A percentile compares a stretch with the other conserved stretches of the same genome.
Evolutionary conservation across 2,329 filamentous ascomycete genomes (phyloP).

Genomic region (Ophiosphaerella herpotricha): DNA sequence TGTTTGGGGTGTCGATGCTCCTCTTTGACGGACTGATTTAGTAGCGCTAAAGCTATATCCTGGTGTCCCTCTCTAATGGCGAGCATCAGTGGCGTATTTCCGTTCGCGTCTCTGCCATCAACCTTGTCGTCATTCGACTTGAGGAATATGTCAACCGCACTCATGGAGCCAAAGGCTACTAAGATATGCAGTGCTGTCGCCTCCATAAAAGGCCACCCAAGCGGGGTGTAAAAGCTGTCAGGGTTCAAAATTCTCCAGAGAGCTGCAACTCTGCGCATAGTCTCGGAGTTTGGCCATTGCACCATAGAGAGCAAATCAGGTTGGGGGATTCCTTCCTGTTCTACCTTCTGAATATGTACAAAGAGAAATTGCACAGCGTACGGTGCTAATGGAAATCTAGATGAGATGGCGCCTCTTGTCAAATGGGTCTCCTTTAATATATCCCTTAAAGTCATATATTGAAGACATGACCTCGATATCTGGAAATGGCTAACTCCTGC

Average conservation of each 20-base stretch:
- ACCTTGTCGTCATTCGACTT: background rate
- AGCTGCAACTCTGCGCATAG: slow-evolving; percentile 5
- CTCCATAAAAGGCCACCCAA: slow-evolving; percentile 13
- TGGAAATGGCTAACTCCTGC: slow-evolving; percentile 13
- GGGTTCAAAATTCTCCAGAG: slow-evolving; percentile 11
- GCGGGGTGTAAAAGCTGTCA: slow-evolving; percentile 6
- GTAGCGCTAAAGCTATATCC: slow-evolving; percentile 11
- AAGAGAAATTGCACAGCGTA: slow-evolving; percentile 8
- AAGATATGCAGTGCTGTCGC: slow-evolving; percentile 14
- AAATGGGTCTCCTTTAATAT: slow-evolving; percentile 8
- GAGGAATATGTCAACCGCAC: background rate
- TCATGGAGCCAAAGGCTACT: slow-evolving; percentile 10
- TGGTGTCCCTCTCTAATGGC: slow-evolving; percentile 12
- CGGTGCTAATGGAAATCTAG: slow-evolving; percentile 13
- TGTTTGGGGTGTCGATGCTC: too few relatives aligned
- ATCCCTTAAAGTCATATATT: slow-evolving; percentile 12
- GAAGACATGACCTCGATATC: slow-evolving; percentile 21
- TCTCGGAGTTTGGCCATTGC: slow-evolving; percentile 7
- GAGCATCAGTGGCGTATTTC: slow-evolving; percentile 12
- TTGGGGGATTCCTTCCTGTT: slow-evolving; percentile 9
- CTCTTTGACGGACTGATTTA: background rate
- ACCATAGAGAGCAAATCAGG: slow-evolving; percentile 10
- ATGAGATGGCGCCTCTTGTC: slow-evolving; percentile 6
- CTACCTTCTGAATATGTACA: slow-evolving; percentile 15
- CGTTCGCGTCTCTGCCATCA: slow-evolving; percentile 7